These are phyloP conservation scores for Rhizopus delemar DNA, from an alignment of 371 early-diverging fungal species.

Conservation along the genomic window DNA sequence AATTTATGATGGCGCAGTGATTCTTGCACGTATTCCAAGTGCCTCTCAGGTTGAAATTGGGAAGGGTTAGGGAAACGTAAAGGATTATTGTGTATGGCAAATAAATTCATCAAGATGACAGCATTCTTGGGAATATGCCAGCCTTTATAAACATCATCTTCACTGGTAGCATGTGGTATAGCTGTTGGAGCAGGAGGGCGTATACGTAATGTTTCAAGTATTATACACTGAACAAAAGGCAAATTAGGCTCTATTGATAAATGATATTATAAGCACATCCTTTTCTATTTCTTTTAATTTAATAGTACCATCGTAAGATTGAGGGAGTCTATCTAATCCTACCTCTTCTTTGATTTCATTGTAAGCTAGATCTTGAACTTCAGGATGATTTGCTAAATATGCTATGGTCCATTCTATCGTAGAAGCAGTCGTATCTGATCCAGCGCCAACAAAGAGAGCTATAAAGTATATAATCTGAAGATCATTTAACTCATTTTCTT, in stretches of 20 bases:
- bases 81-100: slow-evolving; percentile 42
- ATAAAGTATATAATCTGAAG: slow-evolving; percentile 37
- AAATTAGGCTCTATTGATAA: slow-evolving; percentile 25
- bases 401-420: slow-evolving; percentile 50
- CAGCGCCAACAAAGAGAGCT: slow-evolving; percentile 48
- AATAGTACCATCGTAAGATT: slow-evolving; percentile 30
- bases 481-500: slow-evolving; percentile 31
- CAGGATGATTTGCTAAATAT: slow-evolving; percentile 42
- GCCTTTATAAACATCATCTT: slow-evolving; percentile 42
- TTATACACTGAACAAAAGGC: slow-evolving; percentile 49
- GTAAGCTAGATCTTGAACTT: slow-evolving; percentile 44
- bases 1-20: slow-evolving; percentile 5
- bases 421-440: slow-evolving; percentile 49
- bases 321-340: slow-evolving; percentile 41
- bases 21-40: slow-evolving; percentile 30
- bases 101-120: slow-evolving; percentile 45
- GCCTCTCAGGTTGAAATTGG: slow-evolving; percentile 46
- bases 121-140: slow-evolving; percentile 55
- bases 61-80: slow-evolving; percentile 31
- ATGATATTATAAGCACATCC: neutral
- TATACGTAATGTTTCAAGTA: slow-evolving; percentile 45
- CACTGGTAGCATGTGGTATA: slow-evolving; percentile 47
- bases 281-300: slow-evolving; percentile 4
- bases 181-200: slow-evolving; percentile 47
- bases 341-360: slow-evolving; percentile 36